Percentiles rank a stretch among this genome's conserved stretches.
Evolutionary conservation across 306 rosid species (phyloP).

Genomic region (Vigna radiata): DNA sequence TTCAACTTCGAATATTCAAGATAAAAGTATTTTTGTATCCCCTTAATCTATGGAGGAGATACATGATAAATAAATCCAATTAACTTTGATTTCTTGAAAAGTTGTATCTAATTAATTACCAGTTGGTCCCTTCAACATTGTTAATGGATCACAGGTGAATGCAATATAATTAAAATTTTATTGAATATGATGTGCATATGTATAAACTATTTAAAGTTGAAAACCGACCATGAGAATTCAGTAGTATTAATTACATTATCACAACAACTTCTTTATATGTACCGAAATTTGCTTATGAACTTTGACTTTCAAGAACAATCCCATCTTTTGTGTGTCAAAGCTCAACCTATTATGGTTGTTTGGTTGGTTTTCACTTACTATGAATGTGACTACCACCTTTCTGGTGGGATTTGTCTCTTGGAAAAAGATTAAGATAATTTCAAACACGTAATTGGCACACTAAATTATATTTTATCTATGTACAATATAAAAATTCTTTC

Average conservation of each 20-base stretch:
- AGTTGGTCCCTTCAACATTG: neutral
- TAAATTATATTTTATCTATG: neutral
- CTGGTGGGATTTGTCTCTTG: slow-evolving; percentile 42
- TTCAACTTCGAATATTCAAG: neutral
- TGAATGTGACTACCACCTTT: slow-evolving; percentile 41
- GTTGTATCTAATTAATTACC: slow-evolving; percentile 16
- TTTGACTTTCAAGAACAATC: slow-evolving; percentile 37
- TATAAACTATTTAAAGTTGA: slow-evolving; percentile 12
- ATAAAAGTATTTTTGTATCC: neutral
- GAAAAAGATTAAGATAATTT: slow-evolving; percentile 28
- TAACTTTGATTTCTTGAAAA: slow-evolving; percentile 2
- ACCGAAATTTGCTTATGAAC: neutral
- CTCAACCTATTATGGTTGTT: slow-evolving; percentile 31
- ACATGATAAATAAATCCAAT: neutral
- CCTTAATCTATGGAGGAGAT: neutral
- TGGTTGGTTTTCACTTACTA: slow-evolving; percentile 52
- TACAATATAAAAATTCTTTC: neutral
- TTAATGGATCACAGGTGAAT: slow-evolving; percentile 27
- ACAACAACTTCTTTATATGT: neutral
- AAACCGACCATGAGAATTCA: slow-evolving; percentile 40
- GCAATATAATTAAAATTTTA: slow-evolving; percentile 2
- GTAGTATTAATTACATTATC: slow-evolving; percentile 8
- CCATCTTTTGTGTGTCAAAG: slow-evolving; percentile 31
- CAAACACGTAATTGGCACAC: slow-evolving; percentile 31
- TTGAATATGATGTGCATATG: neutral